phyloP scores from a whole-genome alignment of 2,329 filamentous ascomycete species.

The Diaporthe vexans region DNA sequence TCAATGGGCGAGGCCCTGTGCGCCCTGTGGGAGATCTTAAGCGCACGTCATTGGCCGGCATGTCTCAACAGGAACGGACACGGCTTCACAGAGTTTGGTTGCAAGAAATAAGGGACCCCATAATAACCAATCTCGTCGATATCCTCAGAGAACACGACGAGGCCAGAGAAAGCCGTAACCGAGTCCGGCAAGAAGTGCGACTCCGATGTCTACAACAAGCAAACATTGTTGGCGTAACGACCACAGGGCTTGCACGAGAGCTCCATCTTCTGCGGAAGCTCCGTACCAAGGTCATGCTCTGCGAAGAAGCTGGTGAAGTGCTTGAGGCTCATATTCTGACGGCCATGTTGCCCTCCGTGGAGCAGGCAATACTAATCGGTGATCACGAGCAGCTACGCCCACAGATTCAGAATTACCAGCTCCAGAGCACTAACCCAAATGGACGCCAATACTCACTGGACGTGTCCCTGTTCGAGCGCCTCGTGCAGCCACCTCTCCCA shows the following conservation, averaged over 20 bases:
- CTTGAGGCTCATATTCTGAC: conserved; percentile 74
- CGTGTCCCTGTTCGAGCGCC: conserved; percentile 72
- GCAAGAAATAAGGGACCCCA: conserved; percentile 44
- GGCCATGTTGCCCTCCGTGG: conserved; percentile 69
- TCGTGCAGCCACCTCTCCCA: conserved; percentile 52
- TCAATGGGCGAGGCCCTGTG: background rate
- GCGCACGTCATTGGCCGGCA: conserved; percentile 39
- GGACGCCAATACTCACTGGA: conserved; percentile 69
- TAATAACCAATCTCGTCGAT: conserved; percentile 39
- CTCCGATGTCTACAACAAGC: conserved; percentile 55
- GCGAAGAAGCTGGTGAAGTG: conserved; percentile 79
- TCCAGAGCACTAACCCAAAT: conserved; percentile 64
- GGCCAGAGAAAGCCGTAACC: background rate
- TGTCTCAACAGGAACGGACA: conserved; percentile 46
- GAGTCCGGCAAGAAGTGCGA: conserved; percentile 50
- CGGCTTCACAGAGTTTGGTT: conserved; percentile 51
- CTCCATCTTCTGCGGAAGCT: conserved; percentile 64
- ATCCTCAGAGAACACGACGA: conserved; percentile 40
- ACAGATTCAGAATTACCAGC: conserved; percentile 66
- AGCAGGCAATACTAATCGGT: conserved; percentile 75
- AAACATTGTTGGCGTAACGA: conserved; percentile 71
- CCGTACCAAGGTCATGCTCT: conserved; percentile 70
- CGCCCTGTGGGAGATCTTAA: background rate
- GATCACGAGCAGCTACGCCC: conserved; percentile 75
- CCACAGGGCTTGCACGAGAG: conserved; percentile 68